These are phyloP conservation scores for Talaromyces sp. DNA, from an alignment of 2,329 filamentous ascomycete genomes.

Conservation along the genomic window DNA sequence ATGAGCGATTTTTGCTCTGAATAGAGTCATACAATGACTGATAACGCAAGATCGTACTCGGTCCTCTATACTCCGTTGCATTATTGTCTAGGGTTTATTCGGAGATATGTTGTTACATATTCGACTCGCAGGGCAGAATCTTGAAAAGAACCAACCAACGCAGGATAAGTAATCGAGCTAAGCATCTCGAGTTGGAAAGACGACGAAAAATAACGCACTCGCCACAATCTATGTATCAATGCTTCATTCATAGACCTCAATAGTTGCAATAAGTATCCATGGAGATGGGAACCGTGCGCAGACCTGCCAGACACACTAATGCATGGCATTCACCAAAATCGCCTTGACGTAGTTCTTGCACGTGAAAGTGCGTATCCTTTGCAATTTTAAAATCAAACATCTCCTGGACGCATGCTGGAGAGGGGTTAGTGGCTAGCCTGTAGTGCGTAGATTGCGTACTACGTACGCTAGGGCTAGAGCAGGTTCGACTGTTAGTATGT, in stretches of 20 bases:
- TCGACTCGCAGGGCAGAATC: neutral
- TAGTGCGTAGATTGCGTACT: neutral
- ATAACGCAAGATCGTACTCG: neutral
- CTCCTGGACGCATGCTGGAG: neutral
- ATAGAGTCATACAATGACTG: neutral
- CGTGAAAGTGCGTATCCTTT: constrained; percentile 5
- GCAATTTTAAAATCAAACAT: neutral
- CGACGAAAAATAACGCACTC: neutral
- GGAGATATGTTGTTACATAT: neutral
- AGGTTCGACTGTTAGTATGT: neutral
- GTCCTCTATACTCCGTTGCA: neutral
- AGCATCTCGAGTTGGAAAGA: neutral
- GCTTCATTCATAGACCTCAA: neutral
- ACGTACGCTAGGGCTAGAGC: neutral
- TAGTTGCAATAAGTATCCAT: neutral
- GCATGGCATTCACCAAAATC: constrained; percentile 2
- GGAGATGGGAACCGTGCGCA: neutral
- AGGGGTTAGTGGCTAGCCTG: neutral
- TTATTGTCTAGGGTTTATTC: neutral
- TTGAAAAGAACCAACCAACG: neutral
- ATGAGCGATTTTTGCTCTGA: neutral
- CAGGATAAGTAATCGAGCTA: neutral
- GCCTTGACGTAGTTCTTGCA: constrained; percentile 3
- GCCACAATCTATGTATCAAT: neutral
- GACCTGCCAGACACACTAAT: neutral